Base-by-base conservation (phyloP, 2,329 filamentous ascomycete species). In the Fusarium sambucinum region DNA sequence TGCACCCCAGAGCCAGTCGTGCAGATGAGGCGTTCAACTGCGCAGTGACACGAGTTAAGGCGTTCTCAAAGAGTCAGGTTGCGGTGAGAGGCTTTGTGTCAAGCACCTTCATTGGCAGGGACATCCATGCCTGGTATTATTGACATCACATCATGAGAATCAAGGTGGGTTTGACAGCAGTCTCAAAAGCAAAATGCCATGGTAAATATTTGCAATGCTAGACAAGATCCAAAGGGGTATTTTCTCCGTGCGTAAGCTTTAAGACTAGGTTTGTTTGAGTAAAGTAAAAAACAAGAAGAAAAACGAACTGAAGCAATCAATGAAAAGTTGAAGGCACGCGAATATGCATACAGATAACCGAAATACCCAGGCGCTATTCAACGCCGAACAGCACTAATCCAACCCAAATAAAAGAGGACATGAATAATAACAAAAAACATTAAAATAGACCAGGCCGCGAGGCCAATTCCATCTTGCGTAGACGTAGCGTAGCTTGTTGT, bases 381-480 rank as follows among this genome's bases (percentile, higher is more conserved):
- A 73, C 69, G 71, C 71, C 71, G 37, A 45, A 32, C 62, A 73
- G 66, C 70, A 63, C 63, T 64, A 55, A 60, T 54, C 25, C 41
- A 53, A 47, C 35, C 62, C 52, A 58, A 45, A 45, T 23, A 44
- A 57, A 13, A 17, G 6, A 56, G 5, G 44, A 60, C 17, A 47
- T 35, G 27, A 63, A 55, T 32, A 46, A 62, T 55, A 52, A 55
- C 30, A 37, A 59, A 50, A 69, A 69, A 55, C 51, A 73, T 70
- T 62, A 73, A 66, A 68, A 63, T 63, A 58, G 70, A 68, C 72
- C 72, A 58, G 70, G 72, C 72, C 72, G 72, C 57, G 72, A 74
- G 72, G 72, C 72, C 65, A 66, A 63, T 74, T 72, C 69, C 72
- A 72, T 74, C 72, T 74, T 74, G 63, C 66, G 42, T 69, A 69